Conservation (phyloP, 1,284 basidiomycete genomes). For the Trichosporon faecale region DNA sequence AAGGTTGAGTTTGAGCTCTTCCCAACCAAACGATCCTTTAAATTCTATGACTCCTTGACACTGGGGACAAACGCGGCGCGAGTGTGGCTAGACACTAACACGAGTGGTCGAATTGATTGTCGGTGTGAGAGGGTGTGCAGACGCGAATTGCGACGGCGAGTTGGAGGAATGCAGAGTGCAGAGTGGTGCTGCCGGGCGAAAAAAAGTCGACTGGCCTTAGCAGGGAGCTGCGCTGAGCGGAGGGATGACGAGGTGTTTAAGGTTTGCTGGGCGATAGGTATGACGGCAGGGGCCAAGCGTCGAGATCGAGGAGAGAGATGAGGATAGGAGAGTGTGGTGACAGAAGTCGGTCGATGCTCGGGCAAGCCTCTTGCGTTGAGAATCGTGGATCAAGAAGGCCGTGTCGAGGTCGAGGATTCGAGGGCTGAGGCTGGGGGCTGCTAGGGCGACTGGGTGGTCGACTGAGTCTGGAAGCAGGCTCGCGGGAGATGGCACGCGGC, state of each 20-base stretch:
- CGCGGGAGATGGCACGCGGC: not conserved
- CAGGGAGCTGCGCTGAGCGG: not conserved
- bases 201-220: not conserved
- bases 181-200: not conserved
- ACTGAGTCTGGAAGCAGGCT: not conserved
- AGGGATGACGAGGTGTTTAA: not conserved
- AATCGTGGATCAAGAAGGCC: not conserved
- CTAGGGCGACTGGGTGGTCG: not conserved
- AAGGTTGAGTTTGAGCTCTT: constrained; percentile 5
- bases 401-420: not conserved
- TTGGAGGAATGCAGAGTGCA: not conserved
- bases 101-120: not conserved
- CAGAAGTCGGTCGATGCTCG: not conserved
- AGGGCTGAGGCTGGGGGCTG: not conserved
- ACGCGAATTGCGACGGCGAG: not conserved
- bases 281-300: not conserved
- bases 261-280: not conserved
- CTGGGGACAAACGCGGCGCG: not conserved
- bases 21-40: not conserved
- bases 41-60: not conserved
- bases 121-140: not conserved
- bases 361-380: not conserved
- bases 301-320: not conserved
- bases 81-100: not conserved
- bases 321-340: not conserved